Conservation (phyloP, 345 rosid genomes). For the Bruguiera gymnorhiza region DNA sequence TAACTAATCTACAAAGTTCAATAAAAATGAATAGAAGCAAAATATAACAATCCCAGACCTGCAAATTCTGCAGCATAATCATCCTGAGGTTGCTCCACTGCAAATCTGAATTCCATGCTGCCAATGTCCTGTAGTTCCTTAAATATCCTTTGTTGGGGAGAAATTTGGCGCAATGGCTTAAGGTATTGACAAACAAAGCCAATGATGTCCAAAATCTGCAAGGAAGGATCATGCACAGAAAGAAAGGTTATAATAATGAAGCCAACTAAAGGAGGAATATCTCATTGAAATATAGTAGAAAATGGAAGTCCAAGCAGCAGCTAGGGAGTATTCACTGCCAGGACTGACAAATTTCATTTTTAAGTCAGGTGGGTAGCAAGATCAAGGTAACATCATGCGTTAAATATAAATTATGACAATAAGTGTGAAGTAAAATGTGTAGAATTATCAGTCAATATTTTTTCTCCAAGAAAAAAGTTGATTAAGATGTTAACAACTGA, state of each 20-base stretch:
- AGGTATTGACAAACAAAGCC: constrained; percentile 86
- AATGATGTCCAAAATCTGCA: constrained; percentile 75
- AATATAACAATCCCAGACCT: constrained; percentile 43
- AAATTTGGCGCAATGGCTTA: constrained; percentile 55
- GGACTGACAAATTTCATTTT: neutral
- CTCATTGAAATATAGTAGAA: neutral
- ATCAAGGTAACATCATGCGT: neutral
- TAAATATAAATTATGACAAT: too few relatives aligned
- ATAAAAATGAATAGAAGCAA: constrained; percentile 4
- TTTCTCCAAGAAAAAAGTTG: too few relatives aligned
- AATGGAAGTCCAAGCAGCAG: neutral
- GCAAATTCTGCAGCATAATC: constrained; percentile 96
- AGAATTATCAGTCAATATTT: too few relatives aligned
- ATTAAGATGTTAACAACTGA: too few relatives aligned
- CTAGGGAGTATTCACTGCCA: neutral
- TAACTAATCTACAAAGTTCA: neutral
- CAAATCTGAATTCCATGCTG: constrained; percentile 88
- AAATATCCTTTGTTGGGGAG: constrained; percentile 97
- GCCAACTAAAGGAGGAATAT: constrained; percentile 1
- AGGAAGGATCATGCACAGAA: neutral
- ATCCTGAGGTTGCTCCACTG: constrained; percentile 94
- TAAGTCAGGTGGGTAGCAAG: neutral
- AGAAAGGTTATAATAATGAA: constrained; percentile 11
- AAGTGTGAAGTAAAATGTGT: too few relatives aligned
- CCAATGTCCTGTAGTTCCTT: constrained; percentile 95